Conservation (phyloP, 2,329 filamentous ascomycete genomes). For the Myriosclerotinia scirpicola region DNA sequence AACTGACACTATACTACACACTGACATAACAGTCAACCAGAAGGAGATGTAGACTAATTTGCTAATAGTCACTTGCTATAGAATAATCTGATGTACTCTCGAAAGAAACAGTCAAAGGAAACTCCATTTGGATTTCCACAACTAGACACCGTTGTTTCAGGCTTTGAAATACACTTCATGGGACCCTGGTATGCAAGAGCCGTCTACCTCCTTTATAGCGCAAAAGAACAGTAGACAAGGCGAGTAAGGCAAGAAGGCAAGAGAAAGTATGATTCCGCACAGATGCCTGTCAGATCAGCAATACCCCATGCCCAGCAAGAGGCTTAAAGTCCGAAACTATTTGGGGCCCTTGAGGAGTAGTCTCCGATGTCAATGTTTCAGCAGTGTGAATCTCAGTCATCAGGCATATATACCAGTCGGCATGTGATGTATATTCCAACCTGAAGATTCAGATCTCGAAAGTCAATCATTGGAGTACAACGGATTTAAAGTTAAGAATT, state of each 20-base stretch:
- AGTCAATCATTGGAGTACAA: constrained; percentile 13
- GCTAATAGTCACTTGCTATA: constrained; percentile 4
- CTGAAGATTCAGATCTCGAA: constrained; percentile 8
- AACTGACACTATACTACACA: constrained; percentile 5
- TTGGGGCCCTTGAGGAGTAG: neutral
- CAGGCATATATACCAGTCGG: neutral
- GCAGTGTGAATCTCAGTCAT: neutral
- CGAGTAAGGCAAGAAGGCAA: neutral
- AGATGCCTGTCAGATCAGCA: constrained; percentile 11
- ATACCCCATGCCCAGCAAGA: neutral
- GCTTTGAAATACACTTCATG: neutral
- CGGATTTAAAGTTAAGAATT: neutral
- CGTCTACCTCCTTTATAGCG: neutral
- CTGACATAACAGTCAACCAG: neutral
- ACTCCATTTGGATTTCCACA: neutral
- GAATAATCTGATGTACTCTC: constrained; percentile 9
- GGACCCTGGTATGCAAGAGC: neutral
- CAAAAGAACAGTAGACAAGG: neutral
- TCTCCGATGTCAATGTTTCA: constrained; percentile 7
- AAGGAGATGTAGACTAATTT: neutral
- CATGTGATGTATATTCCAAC: constrained; percentile 1
- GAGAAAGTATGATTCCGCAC: neutral
- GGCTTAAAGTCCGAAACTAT: neutral
- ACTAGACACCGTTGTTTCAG: constrained; percentile 13
- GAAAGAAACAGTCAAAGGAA: neutral